These are phyloP conservation scores for Clitopilus hobsonii DNA, from an alignment of 768 basidiomycete genomes.

Conservation along the genomic window DNA sequence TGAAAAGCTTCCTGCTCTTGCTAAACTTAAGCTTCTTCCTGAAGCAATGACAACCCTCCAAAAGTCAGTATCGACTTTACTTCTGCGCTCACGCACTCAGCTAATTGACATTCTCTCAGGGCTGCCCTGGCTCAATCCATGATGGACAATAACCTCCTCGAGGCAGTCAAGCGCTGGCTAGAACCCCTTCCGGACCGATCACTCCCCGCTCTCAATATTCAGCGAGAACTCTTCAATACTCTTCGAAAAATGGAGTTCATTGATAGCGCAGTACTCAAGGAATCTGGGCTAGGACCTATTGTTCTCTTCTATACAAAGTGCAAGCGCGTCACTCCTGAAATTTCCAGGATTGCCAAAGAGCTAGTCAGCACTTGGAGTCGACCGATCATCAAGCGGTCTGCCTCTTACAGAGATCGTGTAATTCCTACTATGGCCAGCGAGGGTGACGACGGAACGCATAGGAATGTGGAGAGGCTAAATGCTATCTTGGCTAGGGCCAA, in stretches of 20 bases:
- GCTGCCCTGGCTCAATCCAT: conserved; percentile 86
- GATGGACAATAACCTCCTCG: conserved; percentile 90
- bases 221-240: conserved; percentile 82
- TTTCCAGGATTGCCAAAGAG: conserved; percentile 76
- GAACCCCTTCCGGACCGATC: conserved; percentile 93
- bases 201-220: conserved; percentile 93
- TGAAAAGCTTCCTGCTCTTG: conserved; percentile 75
- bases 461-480: conserved; percentile 51
- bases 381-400: conserved; percentile 86
- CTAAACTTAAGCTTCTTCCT: conserved; percentile 81
- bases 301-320: conserved; percentile 95
- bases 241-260: conserved; percentile 90
- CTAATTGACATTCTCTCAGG: conserved; percentile 34
- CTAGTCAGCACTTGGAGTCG: conserved; percentile 86
- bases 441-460: conserved; percentile 25
- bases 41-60: conserved; percentile 90
- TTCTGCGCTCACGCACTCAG: conserved; percentile 2
- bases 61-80: conserved; percentile 61
- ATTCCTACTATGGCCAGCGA: conserved; percentile 50
- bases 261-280: conserved; percentile 85
- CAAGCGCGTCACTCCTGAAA: conserved; percentile 80
- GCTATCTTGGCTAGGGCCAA: conserved; percentile 65
- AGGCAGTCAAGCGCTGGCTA: conserved; percentile 86
- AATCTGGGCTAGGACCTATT: conserved; percentile 84
- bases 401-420: conserved; percentile 72